A percentile compares a stretch with the other conserved stretches of the same genome.
Conservation (phyloP, 2,329 filamentous ascomycete genomes). For the Alternaria ethzedia region DNA sequence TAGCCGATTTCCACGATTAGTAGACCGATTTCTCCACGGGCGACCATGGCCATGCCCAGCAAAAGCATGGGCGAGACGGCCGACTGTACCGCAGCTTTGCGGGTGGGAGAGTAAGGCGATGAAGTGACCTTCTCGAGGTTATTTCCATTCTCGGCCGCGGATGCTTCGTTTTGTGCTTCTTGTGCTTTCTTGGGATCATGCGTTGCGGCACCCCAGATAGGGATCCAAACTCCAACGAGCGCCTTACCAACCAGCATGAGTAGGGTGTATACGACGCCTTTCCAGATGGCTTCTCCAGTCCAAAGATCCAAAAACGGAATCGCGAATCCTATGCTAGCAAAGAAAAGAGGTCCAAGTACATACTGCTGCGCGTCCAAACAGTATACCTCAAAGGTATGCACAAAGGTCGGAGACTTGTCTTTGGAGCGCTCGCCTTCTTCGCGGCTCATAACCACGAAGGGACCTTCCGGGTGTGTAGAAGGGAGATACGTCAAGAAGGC, state of each 20-base stretch:
- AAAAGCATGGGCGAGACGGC: conserved; percentile 16
- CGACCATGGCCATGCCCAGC: conserved; percentile 35
- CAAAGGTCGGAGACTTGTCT: conserved; percentile 36
- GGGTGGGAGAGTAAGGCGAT: conserved; percentile 7
- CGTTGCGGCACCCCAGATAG: conserved; percentile 8
- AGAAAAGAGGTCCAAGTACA: conserved; percentile 38
- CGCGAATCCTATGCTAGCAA: conserved; percentile 39
- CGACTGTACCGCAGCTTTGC: conserved; percentile 7
- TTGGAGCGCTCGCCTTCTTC: conserved; percentile 35
- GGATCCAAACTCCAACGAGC: conserved; percentile 16
- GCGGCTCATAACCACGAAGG: conserved; percentile 32
- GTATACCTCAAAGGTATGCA: conserved; percentile 46
- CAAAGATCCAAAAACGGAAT: conserved; percentile 39
- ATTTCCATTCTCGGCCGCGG: not conserved
- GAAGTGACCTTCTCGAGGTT: conserved; percentile 2
- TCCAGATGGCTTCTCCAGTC: conserved; percentile 38
- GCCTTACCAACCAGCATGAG: conserved; percentile 32
- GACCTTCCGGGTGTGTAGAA: conserved; percentile 22
- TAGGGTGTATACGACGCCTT: conserved; percentile 33
- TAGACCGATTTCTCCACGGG: conserved; percentile 38
- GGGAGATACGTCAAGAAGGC: conserved; percentile 37
- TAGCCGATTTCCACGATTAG: conserved; percentile 39
- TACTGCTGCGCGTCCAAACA: conserved; percentile 56
- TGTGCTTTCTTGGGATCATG: conserved; percentile 14
- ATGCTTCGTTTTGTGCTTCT: not conserved